Evolutionary conservation across 2,329 filamentous ascomycete genomes (phyloP).

Genomic region (Aschersonia sp.): DNA sequence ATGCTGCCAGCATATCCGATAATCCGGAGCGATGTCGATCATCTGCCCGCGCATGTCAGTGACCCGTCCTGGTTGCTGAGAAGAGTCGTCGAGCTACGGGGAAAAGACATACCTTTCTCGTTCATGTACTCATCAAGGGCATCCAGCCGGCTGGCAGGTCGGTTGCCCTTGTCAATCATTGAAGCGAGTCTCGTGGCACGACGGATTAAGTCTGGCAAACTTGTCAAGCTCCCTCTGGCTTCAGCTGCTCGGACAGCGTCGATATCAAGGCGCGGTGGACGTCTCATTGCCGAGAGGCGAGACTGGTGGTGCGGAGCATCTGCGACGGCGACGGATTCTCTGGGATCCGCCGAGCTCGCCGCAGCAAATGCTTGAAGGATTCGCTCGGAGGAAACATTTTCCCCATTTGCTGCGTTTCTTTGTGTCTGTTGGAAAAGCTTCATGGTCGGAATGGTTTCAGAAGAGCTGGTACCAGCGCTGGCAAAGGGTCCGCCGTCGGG

Average conservation of each 20-base stretch:
- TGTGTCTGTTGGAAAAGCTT: no score
- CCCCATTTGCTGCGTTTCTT: not conserved
- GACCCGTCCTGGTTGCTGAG: not conserved
- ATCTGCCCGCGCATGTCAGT: conserved; percentile 10
- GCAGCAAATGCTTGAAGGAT: conserved; percentile 36
- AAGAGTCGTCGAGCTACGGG: conserved; percentile 6
- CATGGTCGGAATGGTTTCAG: no score
- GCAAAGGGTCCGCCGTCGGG: no score
- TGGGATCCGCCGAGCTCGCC: conserved; percentile 28
- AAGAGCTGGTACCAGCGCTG: no score
- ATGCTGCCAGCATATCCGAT: conserved; percentile 52
- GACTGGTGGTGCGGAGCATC: conserved; percentile 19
- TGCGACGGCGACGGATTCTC: conserved; percentile 14
- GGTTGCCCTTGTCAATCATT: conserved; percentile 70
- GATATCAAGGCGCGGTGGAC: conserved; percentile 66
- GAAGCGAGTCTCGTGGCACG: conserved; percentile 76
- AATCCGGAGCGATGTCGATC: conserved; percentile 36
- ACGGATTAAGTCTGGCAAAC: conserved; percentile 77
- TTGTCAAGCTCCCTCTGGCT: conserved; percentile 77
- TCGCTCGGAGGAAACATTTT: conserved; percentile 23
- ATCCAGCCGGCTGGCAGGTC: conserved; percentile 44
- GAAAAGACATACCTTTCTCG: conserved; percentile 19
- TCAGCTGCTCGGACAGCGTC: conserved; percentile 71
- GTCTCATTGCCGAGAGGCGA: conserved; percentile 38
- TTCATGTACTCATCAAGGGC: conserved; percentile 35